Percentiles rank a stretch among this genome's conserved stretches.
These are phyloP conservation scores for Neonectria magnoliae DNA, from an alignment of 2,329 filamentous ascomycete genomes.

Conservation along the genomic window DNA sequence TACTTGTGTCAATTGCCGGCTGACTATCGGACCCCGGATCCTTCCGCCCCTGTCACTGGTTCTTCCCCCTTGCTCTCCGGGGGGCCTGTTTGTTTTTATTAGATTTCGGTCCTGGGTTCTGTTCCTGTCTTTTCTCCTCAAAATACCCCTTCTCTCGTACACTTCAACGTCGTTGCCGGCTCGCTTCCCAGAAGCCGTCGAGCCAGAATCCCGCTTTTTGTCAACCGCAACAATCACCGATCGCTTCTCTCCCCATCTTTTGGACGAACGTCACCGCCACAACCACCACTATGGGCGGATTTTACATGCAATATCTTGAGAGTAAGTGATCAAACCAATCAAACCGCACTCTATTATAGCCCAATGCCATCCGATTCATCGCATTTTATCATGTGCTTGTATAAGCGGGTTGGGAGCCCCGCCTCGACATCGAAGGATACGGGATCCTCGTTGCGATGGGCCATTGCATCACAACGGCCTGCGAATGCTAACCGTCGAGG, in stretches of 20 bases:
- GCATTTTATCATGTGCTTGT: constrained; percentile 31
- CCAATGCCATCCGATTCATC: constrained; percentile 31
- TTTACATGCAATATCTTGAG: constrained; percentile 78
- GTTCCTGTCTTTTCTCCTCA: background rate
- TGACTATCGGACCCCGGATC: constrained; percentile 14
- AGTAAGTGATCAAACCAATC: constrained; percentile 65
- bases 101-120: background rate
- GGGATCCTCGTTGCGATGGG: constrained; percentile 12
- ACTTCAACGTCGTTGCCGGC: constrained; percentile 11
- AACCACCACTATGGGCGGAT: constrained; percentile 65
- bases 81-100: constrained; percentile 9
- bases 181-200: constrained; percentile 24
- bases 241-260: constrained; percentile 27
- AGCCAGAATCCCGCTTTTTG: constrained; percentile 32
- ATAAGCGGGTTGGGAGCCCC: constrained; percentile 28
- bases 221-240: constrained; percentile 26
- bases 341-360: constrained; percentile 18
- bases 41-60: constrained; percentile 5
- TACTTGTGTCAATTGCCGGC: constrained; percentile 10
- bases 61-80: constrained; percentile 3
- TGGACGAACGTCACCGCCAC: constrained; percentile 36
- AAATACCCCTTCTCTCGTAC: constrained; percentile 17
- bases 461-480: constrained; percentile 40
- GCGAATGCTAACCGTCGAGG: background rate
- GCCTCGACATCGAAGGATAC: constrained; percentile 19